phyloP scores from a whole-genome alignment of 495 filamentous ascomycete genomes.

The Pseudevernia furfuracea region DNA sequence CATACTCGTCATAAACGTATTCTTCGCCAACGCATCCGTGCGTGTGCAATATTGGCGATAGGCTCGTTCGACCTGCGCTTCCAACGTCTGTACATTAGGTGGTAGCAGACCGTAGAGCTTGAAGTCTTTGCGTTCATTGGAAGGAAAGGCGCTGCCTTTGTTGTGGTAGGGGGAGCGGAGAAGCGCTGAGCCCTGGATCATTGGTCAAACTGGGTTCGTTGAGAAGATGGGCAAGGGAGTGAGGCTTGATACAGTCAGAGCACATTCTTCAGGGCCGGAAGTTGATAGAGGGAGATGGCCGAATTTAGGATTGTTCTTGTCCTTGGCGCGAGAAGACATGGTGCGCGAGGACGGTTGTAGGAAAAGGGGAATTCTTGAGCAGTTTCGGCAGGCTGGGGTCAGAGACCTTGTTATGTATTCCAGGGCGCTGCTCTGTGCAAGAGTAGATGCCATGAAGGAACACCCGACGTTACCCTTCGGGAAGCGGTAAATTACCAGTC shows the following conservation, averaged over 20 bases:
- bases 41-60: constrained; percentile 68
- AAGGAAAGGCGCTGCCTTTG: constrained; percentile 72
- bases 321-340: constrained; percentile 9
- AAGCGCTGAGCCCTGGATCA: constrained; percentile 49
- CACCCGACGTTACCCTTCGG: no score
- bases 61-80: constrained; percentile 68
- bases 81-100: constrained; percentile 64
- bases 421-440: background rate
- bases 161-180: constrained; percentile 68
- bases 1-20: constrained; percentile 75
- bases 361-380: no score
- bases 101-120: constrained; percentile 66
- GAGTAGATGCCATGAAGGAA: background rate
- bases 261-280: constrained; percentile 51
- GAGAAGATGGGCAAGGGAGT: background rate
- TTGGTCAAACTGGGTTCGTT: background rate
- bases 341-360: background rate
- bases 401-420: no score
- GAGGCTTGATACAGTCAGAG: constrained; percentile 5
- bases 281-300: constrained; percentile 55
- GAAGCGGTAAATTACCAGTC: no score
- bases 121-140: constrained; percentile 60
- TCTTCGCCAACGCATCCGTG: constrained; percentile 59
- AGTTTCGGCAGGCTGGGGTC: background rate
- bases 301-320: constrained; percentile 40